phyloP scores from a whole-genome alignment of 2,329 filamentous ascomycete species.

The Dichotomopilus funicola region DNA sequence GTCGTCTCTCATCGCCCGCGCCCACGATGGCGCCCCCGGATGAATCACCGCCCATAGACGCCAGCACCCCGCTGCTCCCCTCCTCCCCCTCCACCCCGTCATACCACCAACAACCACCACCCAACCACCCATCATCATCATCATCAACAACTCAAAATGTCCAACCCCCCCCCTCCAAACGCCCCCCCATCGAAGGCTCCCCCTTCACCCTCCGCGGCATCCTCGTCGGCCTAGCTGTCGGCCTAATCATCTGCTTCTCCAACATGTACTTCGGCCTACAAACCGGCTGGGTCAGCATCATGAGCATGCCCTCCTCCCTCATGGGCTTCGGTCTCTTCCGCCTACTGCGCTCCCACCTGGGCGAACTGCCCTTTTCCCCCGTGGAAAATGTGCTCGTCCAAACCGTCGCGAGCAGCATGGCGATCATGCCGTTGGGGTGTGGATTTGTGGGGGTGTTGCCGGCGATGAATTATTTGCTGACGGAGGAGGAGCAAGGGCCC shows the following conservation, averaged over 20 bases:
- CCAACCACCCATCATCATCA: not conserved
- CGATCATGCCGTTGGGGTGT: constrained; percentile 92
- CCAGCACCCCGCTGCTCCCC: not conserved
- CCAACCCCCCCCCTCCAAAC: not conserved
- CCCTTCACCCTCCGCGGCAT: constrained; percentile 85
- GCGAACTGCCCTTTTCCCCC: constrained; percentile 72
- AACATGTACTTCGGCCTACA: constrained; percentile 99
- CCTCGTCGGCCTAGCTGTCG: constrained; percentile 72
- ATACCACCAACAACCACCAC: not conserved
- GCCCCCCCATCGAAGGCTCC: constrained; percentile 36
- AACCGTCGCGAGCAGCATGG: constrained; percentile 89
- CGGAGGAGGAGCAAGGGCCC: constrained; percentile 70
- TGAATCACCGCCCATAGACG: not conserved
- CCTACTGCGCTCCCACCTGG: constrained; percentile 62
- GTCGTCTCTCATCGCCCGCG: no score
- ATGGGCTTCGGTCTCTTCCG: constrained; percentile 95
- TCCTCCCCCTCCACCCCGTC: not conserved
- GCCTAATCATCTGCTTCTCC: constrained; percentile 86
- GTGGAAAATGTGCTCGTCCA: constrained; percentile 97
- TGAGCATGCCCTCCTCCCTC: constrained; percentile 94
- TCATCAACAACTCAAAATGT: not conserved
- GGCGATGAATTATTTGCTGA: constrained; percentile 80
- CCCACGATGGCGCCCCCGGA: not conserved
- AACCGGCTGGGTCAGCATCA: constrained; percentile 55
- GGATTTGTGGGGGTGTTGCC: constrained; percentile 90